A percentile compares a stretch with the other conserved stretches of the same genome.
Evolutionary conservation across 2,329 filamentous ascomycete species (phyloP).

Genomic region (Aspergillus versicolor): DNA sequence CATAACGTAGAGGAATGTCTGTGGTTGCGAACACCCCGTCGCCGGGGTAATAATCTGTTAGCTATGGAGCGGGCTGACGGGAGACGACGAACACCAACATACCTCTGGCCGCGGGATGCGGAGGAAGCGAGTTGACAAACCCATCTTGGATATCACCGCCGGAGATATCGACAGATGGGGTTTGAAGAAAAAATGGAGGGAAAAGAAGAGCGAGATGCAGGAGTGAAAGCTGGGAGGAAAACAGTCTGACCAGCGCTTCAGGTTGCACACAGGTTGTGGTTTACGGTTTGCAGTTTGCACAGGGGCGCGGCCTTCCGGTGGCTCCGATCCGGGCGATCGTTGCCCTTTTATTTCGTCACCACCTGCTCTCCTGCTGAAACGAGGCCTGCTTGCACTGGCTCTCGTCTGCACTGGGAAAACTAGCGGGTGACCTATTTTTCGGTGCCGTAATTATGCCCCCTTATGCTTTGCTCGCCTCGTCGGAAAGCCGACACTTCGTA

Average conservation of each 20-base stretch:
- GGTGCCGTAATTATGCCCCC: no score
- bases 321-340: conserved; percentile 25
- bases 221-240: conserved; percentile 9
- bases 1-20: conserved; percentile 85
- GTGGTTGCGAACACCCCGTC: conserved; percentile 9
- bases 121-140: conserved; percentile 43
- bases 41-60: conserved; percentile 13
- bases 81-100: conserved; percentile 17
- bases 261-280: no score
- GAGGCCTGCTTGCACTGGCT: neutral
- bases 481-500: neutral
- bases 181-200: conserved; percentile 5
- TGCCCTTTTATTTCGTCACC: conserved; percentile 15
- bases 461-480: no score
- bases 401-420: neutral
- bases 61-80: conserved; percentile 12
- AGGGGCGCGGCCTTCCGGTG: conserved; percentile 21
- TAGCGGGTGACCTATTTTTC: no score
- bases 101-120: conserved; percentile 53
- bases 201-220: conserved; percentile 17
- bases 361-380: neutral
- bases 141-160: conserved; percentile 32
- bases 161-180: conserved; percentile 15
- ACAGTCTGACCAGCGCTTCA: conserved; percentile 15
- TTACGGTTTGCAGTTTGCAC: neutral